These are phyloP conservation scores for Aspergillus neoniger DNA, from an alignment of 2,329 filamentous ascomycete genomes.

Conservation along the genomic window DNA sequence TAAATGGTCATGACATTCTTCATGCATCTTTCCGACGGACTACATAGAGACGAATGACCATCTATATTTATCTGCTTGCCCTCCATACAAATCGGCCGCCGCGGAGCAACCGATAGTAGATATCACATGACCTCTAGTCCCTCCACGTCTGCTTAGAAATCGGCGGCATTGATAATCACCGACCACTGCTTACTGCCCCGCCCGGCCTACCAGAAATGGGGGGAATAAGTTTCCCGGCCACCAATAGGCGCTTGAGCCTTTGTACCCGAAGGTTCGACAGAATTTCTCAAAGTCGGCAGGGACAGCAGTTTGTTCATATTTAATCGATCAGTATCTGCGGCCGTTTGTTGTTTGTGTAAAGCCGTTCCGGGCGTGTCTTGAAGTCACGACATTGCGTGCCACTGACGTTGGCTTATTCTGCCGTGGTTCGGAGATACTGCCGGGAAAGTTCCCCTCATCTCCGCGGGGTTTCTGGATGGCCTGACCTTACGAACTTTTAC, in stretches of 20 bases:
- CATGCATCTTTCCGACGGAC: not conserved
- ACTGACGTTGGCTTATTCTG: not conserved
- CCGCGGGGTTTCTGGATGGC: conserved; percentile 12
- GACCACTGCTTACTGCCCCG: conserved; percentile 21
- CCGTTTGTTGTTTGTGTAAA: not conserved
- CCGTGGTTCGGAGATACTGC: conserved; percentile 1
- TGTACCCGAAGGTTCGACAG: conserved; percentile 17
- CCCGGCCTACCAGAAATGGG: conserved; percentile 13
- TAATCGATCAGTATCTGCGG: conserved; percentile 3
- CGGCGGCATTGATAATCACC: conserved; percentile 15
- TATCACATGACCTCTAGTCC: conserved; percentile 15
- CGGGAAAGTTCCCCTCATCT: conserved; percentile 18
- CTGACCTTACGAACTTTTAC: not conserved
- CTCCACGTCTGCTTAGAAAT: conserved; percentile 26
- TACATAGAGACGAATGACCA: not conserved
- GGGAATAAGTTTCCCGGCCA: conserved; percentile 10
- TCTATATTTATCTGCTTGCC: not conserved
- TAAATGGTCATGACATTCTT: not conserved
- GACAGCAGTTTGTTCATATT: conserved; percentile 14
- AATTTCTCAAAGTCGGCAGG: conserved; percentile 19
- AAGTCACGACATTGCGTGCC: conserved; percentile 3
- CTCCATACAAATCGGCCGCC: not conserved
- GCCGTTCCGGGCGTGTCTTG: not conserved
- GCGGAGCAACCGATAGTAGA: not conserved
- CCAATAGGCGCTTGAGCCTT: conserved; percentile 21